phyloP scores from a whole-genome alignment of 805 yeast genomes.

The Ogataea philodendri region DNA sequence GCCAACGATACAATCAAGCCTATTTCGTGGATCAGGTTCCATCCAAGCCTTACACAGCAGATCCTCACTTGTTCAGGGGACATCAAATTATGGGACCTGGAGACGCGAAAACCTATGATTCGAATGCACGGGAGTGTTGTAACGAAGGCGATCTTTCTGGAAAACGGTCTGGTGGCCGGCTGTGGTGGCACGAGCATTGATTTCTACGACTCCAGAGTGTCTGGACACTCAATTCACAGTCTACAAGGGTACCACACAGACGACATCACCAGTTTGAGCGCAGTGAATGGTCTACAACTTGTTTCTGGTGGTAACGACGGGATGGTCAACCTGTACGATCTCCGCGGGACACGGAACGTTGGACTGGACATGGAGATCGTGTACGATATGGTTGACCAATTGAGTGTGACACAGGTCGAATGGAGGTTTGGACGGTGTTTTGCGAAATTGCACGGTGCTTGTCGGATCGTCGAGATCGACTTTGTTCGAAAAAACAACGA shows the following conservation, averaged over 20 bases:
- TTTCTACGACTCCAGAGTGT: conserved; percentile 15
- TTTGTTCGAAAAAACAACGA: conserved; percentile 13
- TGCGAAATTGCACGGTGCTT: conserved; percentile 16
- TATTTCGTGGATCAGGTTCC: conserved; percentile 9
- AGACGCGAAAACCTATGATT: conserved; percentile 2
- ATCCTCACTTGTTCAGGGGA: conserved; percentile 19
- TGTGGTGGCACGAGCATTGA: conserved; percentile 15
- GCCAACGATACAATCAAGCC: conserved; percentile 14
- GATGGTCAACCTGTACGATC: conserved; percentile 17
- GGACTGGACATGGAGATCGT: conserved; percentile 17
- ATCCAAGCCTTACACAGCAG: conserved; percentile 7
- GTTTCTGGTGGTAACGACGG: conserved; percentile 24
- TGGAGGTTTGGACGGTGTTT: conserved; percentile 8
- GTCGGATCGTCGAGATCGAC: conserved; percentile 12
- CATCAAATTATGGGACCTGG: conserved; percentile 19
- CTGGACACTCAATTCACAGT: conserved; percentile 9
- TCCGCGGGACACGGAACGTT: conserved; percentile 13
- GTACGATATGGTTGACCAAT: conserved; percentile 9
- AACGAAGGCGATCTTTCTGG: conserved; percentile 12
- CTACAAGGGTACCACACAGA: conserved; percentile 16
- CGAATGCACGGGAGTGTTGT: conserved; percentile 4
- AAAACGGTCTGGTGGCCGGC: conserved; percentile 13
- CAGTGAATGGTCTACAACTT: conserved; percentile 6
- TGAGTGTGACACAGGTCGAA: conserved; percentile 17
- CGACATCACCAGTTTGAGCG: conserved; percentile 15